These are phyloP conservation scores for Ophiognomonia clavigignenti-juglandacearum DNA, from an alignment of 2,329 filamentous ascomycete genomes.

Conservation along the genomic window DNA sequence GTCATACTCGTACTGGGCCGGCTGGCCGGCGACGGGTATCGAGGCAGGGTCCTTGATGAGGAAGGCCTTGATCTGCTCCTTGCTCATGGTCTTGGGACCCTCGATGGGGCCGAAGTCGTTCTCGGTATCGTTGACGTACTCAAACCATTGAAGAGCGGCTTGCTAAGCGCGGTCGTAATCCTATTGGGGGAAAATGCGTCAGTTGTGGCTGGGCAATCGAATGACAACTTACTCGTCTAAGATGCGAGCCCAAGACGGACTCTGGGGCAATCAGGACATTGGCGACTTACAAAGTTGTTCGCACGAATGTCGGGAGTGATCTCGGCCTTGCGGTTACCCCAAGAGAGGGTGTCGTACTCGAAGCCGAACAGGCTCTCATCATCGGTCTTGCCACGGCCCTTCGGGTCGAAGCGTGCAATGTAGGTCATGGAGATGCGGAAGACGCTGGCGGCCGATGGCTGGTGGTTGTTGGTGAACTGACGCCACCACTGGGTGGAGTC, in stretches of 20 bases:
- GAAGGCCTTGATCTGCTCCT: background rate
- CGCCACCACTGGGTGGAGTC: background rate
- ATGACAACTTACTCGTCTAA: no score
- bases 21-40: background rate
- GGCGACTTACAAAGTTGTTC: conserved; percentile 6
- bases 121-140: conserved; percentile 12
- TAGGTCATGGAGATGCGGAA: conserved; percentile 11
- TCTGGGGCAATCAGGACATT: background rate
- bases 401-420: conserved; percentile 7
- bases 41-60: background rate
- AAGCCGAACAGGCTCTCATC: conserved; percentile 10
- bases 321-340: conserved; percentile 11
- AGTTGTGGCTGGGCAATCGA: background rate
- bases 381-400: conserved; percentile 6
- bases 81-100: background rate
- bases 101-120: conserved; percentile 9
- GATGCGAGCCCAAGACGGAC: no score
- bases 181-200: background rate
- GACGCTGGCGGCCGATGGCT: conserved; percentile 1
- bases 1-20: no score
- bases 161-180: conserved; percentile 15
- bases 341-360: conserved; percentile 8
- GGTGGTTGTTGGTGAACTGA: background rate
- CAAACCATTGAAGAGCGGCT: conserved; percentile 12
- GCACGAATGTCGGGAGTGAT: conserved; percentile 12